These are phyloP conservation scores for Aspergillus terreus DNA, from an alignment of 2,329 filamentous ascomycete genomes.

Conservation along the genomic window DNA sequence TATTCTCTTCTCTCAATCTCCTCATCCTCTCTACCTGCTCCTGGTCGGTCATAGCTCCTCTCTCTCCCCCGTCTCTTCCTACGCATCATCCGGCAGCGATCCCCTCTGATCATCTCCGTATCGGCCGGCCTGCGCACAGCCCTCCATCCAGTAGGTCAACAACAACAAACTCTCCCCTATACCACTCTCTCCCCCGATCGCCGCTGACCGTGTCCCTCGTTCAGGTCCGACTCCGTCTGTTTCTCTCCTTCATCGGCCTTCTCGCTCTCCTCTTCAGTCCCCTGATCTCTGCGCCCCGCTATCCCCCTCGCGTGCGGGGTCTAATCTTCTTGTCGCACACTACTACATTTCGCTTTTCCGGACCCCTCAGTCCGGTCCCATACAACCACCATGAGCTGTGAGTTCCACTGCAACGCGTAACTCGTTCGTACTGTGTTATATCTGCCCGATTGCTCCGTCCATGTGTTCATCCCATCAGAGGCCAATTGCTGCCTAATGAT, in stretches of 20 bases:
- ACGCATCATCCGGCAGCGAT: no score
- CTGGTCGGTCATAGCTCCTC: background rate
- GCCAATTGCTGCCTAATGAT: background rate
- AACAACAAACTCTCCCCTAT: background rate
- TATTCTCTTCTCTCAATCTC: background rate
- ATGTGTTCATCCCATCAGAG: background rate
- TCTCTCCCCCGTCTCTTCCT: background rate
- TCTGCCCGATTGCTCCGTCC: background rate
- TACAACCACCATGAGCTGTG: constrained; percentile 23
- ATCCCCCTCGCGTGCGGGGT: constrained; percentile 22
- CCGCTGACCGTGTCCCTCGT: background rate
- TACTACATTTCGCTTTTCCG: background rate
- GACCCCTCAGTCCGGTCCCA: constrained; percentile 1
- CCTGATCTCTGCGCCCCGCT: constrained; percentile 6
- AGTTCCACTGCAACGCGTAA: constrained; percentile 8
- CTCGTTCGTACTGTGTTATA: background rate
- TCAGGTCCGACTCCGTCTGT: no score
- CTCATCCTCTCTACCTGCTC: background rate
- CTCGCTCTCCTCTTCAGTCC: background rate
- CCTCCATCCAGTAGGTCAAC: background rate
- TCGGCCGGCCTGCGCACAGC: background rate
- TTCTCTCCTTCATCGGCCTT: background rate
- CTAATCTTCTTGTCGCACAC: constrained; percentile 17
- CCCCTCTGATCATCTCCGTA: no score
- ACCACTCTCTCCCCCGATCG: background rate